phyloP scores from a whole-genome alignment of 1,284 basidiomycete genomes.

The Malassezia sympodialis region DNA sequence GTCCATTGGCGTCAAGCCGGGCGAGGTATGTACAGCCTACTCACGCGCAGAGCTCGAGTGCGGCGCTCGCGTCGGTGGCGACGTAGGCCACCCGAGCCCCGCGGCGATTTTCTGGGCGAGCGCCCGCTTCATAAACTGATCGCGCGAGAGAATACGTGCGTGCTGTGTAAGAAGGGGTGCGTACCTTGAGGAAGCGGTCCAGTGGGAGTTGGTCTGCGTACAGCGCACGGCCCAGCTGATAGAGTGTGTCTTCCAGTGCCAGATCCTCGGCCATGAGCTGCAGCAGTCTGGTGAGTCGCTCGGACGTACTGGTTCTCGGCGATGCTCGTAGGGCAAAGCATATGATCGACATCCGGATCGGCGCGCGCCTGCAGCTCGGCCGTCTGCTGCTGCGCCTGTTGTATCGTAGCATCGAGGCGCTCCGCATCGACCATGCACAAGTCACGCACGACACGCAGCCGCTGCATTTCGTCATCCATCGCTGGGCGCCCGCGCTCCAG shows the following conservation, averaged over 20 bases:
- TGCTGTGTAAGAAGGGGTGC: slow-evolving; percentile 16
- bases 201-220: slow-evolving; percentile 59
- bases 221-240: slow-evolving; percentile 85
- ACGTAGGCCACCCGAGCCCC: slow-evolving; percentile 29
- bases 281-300: slow-evolving; percentile 53
- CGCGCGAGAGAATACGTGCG: slow-evolving; percentile 37
- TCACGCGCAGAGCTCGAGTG: slow-evolving; percentile 10
- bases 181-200: slow-evolving; percentile 37
- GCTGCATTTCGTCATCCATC: slow-evolving; percentile 84
- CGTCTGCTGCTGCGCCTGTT: slow-evolving; percentile 60
- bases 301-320: slow-evolving; percentile 30
- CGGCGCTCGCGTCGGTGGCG: slow-evolving; percentile 6
- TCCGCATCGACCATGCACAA: slow-evolving; percentile 71
- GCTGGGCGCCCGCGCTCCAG: slow-evolving; percentile 79
- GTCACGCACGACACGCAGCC: slow-evolving; percentile 85
- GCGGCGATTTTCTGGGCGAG: slow-evolving; percentile 36
- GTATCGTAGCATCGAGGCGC: slow-evolving; percentile 59
- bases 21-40: slow-evolving; percentile 17
- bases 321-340: slow-evolving; percentile 37
- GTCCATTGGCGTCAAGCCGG: slow-evolving; percentile 31
- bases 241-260: slow-evolving; percentile 93
- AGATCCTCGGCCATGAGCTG: slow-evolving; percentile 96
- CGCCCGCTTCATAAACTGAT: slow-evolving; percentile 44
- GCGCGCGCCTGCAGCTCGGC: slow-evolving; percentile 50
- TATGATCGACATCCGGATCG: slow-evolving; percentile 29